Evolutionary conservation across 1,284 basidiomycete genomes (phyloP), one percentile per base, ranked within the genome.

Genomic region (Pseudozyma sp.): DNA sequence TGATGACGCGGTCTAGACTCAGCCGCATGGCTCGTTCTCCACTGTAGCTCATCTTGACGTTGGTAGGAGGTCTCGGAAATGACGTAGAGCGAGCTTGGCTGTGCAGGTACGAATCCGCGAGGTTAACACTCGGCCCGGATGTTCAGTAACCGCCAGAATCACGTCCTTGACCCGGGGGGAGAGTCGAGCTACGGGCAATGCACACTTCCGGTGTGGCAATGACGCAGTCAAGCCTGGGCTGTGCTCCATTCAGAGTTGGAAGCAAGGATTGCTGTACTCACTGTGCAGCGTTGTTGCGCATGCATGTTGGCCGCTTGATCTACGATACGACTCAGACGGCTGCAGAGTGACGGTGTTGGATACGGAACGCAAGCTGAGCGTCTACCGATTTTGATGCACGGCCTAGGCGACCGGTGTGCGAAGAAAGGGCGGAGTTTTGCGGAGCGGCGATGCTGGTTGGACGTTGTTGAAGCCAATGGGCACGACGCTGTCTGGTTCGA

Each of bases 21-120:
- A 8, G 8, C 35, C 35, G 35, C 35, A 37, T 37, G 35, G 35
- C 35, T 37, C 9, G 35, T 24, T 24, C 24, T 24, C 24, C 24
- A 37, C 35, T 37, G 9, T 10, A 10, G 35, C 35, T 14, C 14
- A 37, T 37, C 2, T 37, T 5, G 9, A 8, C 9, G 35, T 37
- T 8, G 1, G 8, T 8, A 5, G 9, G 35, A 14, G 14, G 35
- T 14, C 8, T 37, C 35, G 8, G 35, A 8, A 16, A 44, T 44
- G 43, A 44, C 43, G 43, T 44, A 19, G 14, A 44, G 43, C 17
- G 17, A 44, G 43, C 43, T 44, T 44, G 43, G 43, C 43, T 44
- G 43, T 44, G 43, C 43, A 44, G 17, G 43, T 14, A 14, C 24
- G 43, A 1, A 16, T 24, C 24, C 24, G 24, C 24, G 24, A 24